phyloP scores from a whole-genome alignment of 306 rosid species.

The Inga oerstediana region DNA sequence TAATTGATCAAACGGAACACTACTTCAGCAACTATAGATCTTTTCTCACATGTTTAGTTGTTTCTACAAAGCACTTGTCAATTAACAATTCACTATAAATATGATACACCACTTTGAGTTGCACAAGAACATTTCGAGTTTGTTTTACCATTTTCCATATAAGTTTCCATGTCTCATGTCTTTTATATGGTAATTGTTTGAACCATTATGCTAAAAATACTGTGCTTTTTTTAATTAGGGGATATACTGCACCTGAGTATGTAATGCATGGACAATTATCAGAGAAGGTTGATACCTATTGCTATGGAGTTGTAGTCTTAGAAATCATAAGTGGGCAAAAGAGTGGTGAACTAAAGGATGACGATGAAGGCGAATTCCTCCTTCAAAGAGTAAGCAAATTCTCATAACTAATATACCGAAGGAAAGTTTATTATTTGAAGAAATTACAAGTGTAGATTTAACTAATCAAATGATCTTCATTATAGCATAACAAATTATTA shows the following conservation, averaged over 20 bases:
- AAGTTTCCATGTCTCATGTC: neutral
- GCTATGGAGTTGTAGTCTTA: neutral
- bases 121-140: neutral
- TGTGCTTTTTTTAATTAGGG: neutral
- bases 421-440: neutral
- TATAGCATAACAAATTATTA: neutral
- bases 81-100: neutral
- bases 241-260: neutral
- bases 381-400: neutral
- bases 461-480: neutral
- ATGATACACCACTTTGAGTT: neutral
- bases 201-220: neutral
- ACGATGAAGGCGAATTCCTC: neutral
- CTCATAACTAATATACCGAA: neutral
- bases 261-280: constrained; percentile 3
- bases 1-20: neutral
- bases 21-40: neutral
- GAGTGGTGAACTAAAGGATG: neutral
- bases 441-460: neutral
- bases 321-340: neutral
- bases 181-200: neutral
- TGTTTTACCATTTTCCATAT: neutral
- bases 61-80: neutral
- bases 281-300: neutral
- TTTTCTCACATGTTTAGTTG: neutral